These are phyloP conservation scores for Fusarium annulatum DNA, from an alignment of 2,329 filamentous ascomycete genomes.

Conservation along the genomic window DNA sequence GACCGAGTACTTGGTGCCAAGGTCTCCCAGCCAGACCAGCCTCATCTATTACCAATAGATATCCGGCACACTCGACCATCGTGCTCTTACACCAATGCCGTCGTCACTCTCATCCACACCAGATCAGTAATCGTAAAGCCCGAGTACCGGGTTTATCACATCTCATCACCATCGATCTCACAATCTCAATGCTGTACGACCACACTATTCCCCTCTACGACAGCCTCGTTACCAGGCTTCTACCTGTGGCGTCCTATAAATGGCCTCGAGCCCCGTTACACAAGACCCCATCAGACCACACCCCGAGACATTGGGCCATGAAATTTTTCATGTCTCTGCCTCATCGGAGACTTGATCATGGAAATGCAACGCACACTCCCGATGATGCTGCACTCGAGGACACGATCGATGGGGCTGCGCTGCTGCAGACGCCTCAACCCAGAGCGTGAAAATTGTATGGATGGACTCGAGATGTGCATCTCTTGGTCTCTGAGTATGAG, in stretches of 20 bases:
- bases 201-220: conserved; percentile 13
- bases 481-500: conserved; percentile 58
- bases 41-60: neutral
- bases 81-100: neutral
- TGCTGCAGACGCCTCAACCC: conserved; percentile 30
- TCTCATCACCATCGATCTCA: conserved; percentile 22
- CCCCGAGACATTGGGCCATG: conserved; percentile 38
- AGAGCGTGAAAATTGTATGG: conserved; percentile 47
- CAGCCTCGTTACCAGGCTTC: neutral
- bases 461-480: conserved; percentile 70
- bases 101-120: conserved; percentile 9
- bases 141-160: conserved; percentile 32
- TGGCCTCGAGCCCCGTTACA: neutral
- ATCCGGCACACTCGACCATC: neutral
- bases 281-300: conserved; percentile 13
- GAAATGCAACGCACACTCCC: conserved; percentile 13
- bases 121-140: conserved; percentile 12
- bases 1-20: neutral
- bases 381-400: conserved; percentile 38
- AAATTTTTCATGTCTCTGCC: conserved; percentile 5
- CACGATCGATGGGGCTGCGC: conserved; percentile 25
- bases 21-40: neutral
- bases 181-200: conserved; percentile 30
- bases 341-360: conserved; percentile 20
- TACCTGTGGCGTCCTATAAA: conserved; percentile 33